Evolutionary conservation across 139 green algal genomes (phyloP).

Genomic region (Coelastrella sp.): DNA sequence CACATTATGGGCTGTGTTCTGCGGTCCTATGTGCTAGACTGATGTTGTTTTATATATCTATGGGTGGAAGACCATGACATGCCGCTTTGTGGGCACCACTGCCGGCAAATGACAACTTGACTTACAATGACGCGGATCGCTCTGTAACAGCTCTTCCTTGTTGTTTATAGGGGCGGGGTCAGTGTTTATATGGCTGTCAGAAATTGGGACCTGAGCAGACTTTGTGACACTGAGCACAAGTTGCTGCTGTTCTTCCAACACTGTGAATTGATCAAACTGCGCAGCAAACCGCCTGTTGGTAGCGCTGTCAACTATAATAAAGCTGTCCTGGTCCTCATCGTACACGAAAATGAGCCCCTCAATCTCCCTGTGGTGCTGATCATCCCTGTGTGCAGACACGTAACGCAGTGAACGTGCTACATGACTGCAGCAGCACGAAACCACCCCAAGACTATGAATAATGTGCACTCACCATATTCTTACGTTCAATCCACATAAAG

Average conservation of each 20-base stretch:
- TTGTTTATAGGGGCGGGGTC: not conserved
- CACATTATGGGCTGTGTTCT: too few species aligned
- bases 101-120: too few species aligned
- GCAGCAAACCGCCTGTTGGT: not conserved
- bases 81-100: too few species aligned
- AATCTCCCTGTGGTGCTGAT: not conserved
- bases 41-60: too few species aligned
- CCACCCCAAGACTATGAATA: not conserved
- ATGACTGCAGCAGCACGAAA: not conserved
- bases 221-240: slow-evolving; percentile 38
- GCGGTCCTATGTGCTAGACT: too few species aligned
- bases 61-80: too few species aligned
- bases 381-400: slow-evolving; percentile 4
- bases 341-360: slow-evolving; percentile 15
- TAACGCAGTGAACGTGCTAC: not conserved
- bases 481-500: slow-evolving; percentile 14
- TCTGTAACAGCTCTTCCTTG: too few species aligned
- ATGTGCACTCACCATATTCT: slow-evolving; percentile 15
- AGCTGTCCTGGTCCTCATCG: slow-evolving; percentile 19
- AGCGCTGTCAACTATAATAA: not conserved
- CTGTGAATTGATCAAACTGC: slow-evolving; percentile 47
- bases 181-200: not conserved
- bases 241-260: slow-evolving; percentile 34
- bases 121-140: too few species aligned
- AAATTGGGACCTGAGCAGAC: not conserved